These are phyloP conservation scores for Drechmeria coniospora DNA, from an alignment of 2,329 filamentous ascomycete genomes.

Conservation along the genomic window DNA sequence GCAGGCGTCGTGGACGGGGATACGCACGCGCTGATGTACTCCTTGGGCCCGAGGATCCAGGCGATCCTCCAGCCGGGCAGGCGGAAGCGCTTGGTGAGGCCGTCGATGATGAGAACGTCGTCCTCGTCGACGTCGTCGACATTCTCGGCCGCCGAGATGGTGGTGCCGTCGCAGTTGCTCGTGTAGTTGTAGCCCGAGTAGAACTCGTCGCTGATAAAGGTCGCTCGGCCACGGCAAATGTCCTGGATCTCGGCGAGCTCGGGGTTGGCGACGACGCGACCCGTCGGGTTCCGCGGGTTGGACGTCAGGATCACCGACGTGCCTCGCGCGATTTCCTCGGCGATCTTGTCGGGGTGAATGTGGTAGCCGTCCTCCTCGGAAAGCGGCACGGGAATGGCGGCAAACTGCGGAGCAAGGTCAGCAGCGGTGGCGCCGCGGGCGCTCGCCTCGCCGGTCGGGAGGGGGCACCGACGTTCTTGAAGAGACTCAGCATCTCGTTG, in stretches of 20 bases:
- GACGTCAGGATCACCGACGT: conserved; percentile 84
- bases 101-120: conserved; percentile 88
- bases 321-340: conserved; percentile 75
- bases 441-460: too few relatives aligned
- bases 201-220: conserved; percentile 91
- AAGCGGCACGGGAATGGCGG: conserved; percentile 73
- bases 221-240: conserved; percentile 78
- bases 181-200: conserved; percentile 96
- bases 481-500: conserved; percentile 91
- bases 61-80: conserved; percentile 93
- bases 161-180: conserved; percentile 74
- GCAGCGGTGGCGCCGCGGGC: not conserved
- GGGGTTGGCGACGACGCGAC: conserved; percentile 69
- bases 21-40: conserved; percentile 71
- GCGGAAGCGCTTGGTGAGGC: conserved; percentile 90
- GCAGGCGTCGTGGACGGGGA: not conserved
- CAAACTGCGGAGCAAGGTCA: conserved; percentile 40
- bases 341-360: conserved; percentile 85
- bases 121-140: conserved; percentile 79
- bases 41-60: conserved; percentile 91
- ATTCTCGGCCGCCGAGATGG: conserved; percentile 80
- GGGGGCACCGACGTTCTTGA: conserved; percentile 64
- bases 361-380: conserved; percentile 79
- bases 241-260: conserved; percentile 85
- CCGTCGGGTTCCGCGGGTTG: conserved; percentile 90